Conservation (phyloP, 192 early-diverging fungal genomes). For the Podila horticola region DNA sequence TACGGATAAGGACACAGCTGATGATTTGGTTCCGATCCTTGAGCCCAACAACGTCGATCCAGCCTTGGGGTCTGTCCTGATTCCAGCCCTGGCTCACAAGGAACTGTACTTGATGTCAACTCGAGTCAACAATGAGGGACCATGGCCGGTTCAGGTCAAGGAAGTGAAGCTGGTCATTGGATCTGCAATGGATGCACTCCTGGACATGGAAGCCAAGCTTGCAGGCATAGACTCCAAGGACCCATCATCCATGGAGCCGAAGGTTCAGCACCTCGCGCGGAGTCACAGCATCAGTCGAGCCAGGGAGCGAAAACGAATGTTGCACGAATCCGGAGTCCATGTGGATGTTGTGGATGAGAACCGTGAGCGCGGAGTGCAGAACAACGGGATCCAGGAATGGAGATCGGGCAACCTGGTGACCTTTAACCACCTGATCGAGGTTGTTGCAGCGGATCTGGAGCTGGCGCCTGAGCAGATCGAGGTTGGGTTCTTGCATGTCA, state of each 20-base stretch:
- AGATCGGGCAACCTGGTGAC: conserved; percentile 26
- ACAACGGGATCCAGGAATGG: conserved; percentile 12
- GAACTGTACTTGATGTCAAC: conserved; percentile 38
- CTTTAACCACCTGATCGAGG: conserved; percentile 26
- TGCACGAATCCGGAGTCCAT: conserved; percentile 29
- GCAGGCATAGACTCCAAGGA: conserved; percentile 3
- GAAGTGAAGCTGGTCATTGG: conserved; percentile 30
- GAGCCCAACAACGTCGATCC: conserved; percentile 21
- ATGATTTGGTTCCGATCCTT: conserved; percentile 3
- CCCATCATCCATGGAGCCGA: not conserved
- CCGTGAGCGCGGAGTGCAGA: not conserved
- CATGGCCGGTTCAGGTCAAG: conserved; percentile 41
- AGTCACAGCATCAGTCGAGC: conserved; percentile 36
- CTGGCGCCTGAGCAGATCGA: conserved; percentile 37
- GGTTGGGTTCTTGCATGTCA: conserved; percentile 53
- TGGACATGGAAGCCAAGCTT: not conserved
- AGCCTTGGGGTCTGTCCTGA: conserved; percentile 63
- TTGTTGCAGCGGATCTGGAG: conserved; percentile 25
- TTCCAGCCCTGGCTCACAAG: conserved; percentile 48
- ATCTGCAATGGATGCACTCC: conserved; percentile 3
- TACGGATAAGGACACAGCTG: conserved; percentile 19
- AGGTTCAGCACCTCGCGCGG: conserved; percentile 5
- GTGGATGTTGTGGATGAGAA: conserved; percentile 28
- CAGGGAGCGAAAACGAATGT: conserved; percentile 17
- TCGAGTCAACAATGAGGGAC: conserved; percentile 45